Percentiles rank a stretch among this genome's conserved stretches.
These are phyloP conservation scores for Arthrinium phaeospermum DNA, from an alignment of 2,329 filamentous ascomycete genomes.

Conservation along the genomic window DNA sequence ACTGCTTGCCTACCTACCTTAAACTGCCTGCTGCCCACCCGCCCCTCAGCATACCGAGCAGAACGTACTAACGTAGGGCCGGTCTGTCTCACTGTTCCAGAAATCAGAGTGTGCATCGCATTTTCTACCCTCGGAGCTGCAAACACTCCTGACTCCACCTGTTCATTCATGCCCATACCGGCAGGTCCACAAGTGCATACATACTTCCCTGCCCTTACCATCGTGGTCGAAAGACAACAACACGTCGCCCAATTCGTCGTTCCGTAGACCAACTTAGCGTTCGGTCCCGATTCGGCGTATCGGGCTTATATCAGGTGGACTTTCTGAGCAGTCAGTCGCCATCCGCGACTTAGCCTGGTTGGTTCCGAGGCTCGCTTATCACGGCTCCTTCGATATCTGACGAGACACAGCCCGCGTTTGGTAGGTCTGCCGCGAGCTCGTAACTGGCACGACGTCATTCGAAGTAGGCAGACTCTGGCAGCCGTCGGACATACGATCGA, in stretches of 20 bases:
- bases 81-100: not conserved
- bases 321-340: conserved; percentile 14
- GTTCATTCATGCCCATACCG: not conserved
- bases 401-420: not conserved
- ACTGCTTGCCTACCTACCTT: not conserved
- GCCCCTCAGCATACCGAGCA: not conserved
- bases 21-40: not conserved
- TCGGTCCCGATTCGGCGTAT: not conserved
- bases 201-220: not conserved
- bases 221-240: not conserved
- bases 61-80: not conserved
- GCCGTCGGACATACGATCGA: not conserved
- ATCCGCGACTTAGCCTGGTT: not conserved
- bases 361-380: not conserved
- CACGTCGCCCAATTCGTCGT: not conserved
- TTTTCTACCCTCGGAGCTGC: not conserved
- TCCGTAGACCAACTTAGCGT: not conserved
- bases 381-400: not conserved
- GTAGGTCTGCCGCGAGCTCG: not conserved
- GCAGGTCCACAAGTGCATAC: not conserved
- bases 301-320: conserved; percentile 4
- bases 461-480: not conserved
- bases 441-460: conserved; percentile 12
- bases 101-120: not conserved
- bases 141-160: not conserved